Percentiles rank a stretch among this genome's conserved stretches.
Conservation (phyloP, 176 grass and related monocot genomes). For the Oryza punctata region DNA sequence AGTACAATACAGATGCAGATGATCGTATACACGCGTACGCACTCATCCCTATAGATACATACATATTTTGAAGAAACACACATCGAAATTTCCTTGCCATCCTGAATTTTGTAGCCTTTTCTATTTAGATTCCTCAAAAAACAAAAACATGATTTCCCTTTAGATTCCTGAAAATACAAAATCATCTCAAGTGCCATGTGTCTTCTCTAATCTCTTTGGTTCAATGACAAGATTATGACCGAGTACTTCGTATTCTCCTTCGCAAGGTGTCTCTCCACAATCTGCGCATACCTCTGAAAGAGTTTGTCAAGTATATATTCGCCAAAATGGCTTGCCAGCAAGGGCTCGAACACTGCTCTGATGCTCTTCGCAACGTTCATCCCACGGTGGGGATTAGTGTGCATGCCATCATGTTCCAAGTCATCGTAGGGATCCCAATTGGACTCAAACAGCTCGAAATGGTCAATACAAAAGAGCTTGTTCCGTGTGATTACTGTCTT, state of each 20-base stretch:
- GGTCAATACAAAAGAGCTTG: constrained; percentile 35
- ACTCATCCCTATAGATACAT: no score
- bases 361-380: constrained; percentile 31
- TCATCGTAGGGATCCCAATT: constrained; percentile 40
- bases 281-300: background rate
- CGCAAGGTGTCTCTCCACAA: background rate
- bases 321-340: constrained; percentile 19
- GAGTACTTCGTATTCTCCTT: background rate
- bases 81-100: no score
- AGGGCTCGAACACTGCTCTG: constrained; percentile 24
- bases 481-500: background rate
- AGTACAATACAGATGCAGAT: no score
- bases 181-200: no score
- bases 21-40: no score
- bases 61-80: no score
- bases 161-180: no score
- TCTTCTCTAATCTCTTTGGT: background rate
- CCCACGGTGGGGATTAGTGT: background rate
- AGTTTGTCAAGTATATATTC: constrained; percentile 36
- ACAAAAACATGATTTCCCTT: no score
- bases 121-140: no score
- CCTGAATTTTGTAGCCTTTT: no score
- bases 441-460: constrained; percentile 18
- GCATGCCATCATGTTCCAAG: background rate
- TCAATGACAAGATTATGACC: background rate